Evolutionary conservation across 1,284 basidiomycete species (phyloP).

Genomic region (Inonotus obliquus): DNA sequence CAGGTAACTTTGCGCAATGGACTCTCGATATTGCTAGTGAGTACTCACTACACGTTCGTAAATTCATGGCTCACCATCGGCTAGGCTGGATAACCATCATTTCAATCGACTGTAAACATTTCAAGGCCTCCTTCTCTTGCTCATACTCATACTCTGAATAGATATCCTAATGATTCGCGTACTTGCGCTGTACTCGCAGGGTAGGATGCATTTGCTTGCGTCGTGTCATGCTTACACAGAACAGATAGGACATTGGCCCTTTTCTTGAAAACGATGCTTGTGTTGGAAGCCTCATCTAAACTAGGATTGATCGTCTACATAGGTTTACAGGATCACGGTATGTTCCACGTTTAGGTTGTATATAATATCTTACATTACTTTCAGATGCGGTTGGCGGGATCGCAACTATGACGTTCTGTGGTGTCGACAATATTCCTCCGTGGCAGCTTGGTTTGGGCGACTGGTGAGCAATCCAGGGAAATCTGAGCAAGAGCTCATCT

Average conservation of each 20-base stretch:
- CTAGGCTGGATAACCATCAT: not conserved
- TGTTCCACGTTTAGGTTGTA: not conserved
- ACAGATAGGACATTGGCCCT: not conserved
- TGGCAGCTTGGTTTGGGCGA: not conserved
- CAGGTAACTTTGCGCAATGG: not conserved
- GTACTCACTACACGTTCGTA: not conserved
- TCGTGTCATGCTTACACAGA: not conserved
- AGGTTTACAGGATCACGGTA: not conserved
- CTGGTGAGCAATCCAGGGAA: not conserved
- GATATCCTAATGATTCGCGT: slow-evolving; percentile 8
- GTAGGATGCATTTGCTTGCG: not conserved
- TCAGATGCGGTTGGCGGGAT: not conserved
- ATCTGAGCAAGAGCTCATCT: not conserved
- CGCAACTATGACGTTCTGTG: not conserved
- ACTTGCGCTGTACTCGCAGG: slow-evolving; percentile 5
- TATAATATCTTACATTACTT: not conserved
- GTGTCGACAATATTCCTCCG: not conserved
- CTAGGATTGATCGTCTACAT: not conserved
- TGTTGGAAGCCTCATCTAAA: not conserved
- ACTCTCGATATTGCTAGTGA: not conserved
- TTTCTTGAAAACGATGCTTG: not conserved
- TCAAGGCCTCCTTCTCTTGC: not conserved
- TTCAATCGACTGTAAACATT: not conserved
- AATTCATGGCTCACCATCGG: not conserved
- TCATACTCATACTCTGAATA: not conserved